Evolutionary conservation across 768 basidiomycete genomes (phyloP), one percentile per base, ranked within the genome.

Genomic region (Lentinula lateritia): DNA sequence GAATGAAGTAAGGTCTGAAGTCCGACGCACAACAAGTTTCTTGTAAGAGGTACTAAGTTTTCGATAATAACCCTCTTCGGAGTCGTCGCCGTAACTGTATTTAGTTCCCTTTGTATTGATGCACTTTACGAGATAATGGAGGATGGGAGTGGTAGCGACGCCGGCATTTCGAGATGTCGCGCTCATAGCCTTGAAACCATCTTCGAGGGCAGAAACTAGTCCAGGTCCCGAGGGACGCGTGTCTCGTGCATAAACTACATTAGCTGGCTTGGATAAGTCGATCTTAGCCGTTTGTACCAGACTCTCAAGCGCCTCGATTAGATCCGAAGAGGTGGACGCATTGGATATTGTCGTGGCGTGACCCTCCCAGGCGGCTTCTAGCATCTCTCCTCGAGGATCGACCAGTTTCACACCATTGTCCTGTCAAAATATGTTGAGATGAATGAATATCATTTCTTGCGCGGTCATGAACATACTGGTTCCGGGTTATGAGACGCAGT

Each of bases 401-500:
- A 99, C 94, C 42, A 99, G 84, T 75, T 99, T 99, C 65, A 98
- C 97, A 34, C 97, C 97, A 72, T 99, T 99, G 73, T 99, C 97
- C 94, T 97, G 69, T 7, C 58, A 45, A 60, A 58, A 65, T 34
- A 15, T 28, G 65, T 36, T 50, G 59, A 12, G 46, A 46, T 15
- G 23, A 59, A 41, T 50, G 52, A 50, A 32, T 45, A 54, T 54
- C 23, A 16, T n/a, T 35, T 20, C 38, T 39, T 58, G 48, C 2
- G 55, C 52, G 63, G 41, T 28, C 28, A 28, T 48, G 55, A n/a
- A 69, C 83, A 65, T 68, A 95, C 95, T 70, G 85, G 82, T 71
- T 95, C 95, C n/a, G 97, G 96, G 72, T 99, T 99, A 75, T 99
- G 97, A n/a, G 94, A 96, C 2, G 97, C 97, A 41, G 97, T 99